Evolutionary conservation across 2,329 filamentous ascomycete species (phyloP).

Genomic region (Penicillium fuscoglaucum): DNA sequence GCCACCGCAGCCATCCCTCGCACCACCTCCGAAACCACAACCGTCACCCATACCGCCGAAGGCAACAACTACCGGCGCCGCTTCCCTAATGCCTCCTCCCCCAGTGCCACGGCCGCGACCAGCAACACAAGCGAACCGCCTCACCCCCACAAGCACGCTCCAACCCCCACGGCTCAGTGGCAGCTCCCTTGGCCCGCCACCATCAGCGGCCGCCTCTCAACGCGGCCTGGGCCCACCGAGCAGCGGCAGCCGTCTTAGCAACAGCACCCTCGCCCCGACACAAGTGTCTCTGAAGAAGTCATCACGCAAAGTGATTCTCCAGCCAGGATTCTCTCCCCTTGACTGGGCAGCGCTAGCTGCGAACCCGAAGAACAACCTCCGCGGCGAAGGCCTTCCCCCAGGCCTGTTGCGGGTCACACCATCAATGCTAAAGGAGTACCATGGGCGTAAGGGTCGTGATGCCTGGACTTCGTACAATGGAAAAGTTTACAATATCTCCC

Average conservation of each 20-base stretch:
- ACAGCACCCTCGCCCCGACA: constrained; percentile 45
- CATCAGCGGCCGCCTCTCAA: constrained; percentile 47
- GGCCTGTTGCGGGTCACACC: constrained; percentile 75
- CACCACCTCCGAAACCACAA: constrained; percentile 15
- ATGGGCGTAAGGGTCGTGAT: constrained; percentile 78
- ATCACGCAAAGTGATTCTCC: constrained; percentile 65
- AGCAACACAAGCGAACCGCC: constrained; percentile 24
- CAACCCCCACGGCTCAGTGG: constrained; percentile 34
- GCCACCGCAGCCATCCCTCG: constrained; percentile 11
- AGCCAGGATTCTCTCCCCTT: constrained; percentile 89
- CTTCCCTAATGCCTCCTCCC: constrained; percentile 39
- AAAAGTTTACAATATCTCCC: constrained; percentile 90
- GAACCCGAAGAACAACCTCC: constrained; percentile 64
- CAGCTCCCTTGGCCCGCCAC: constrained; percentile 42
- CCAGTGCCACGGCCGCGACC: constrained; percentile 32
- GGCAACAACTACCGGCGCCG: constrained; percentile 13
- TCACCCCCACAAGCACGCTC: constrained; percentile 16
- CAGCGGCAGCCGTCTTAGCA: constrained; percentile 44
- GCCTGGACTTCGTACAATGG: constrained; percentile 90
- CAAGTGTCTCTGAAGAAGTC: constrained; percentile 51
- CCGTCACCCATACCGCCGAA: constrained; percentile 10
- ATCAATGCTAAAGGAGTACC: constrained; percentile 72
- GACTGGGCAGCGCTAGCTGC: constrained; percentile 86
- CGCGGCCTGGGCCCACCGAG: constrained; percentile 42
- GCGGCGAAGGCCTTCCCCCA: constrained; percentile 53